These are phyloP conservation scores for Kalaharituber pfeilii DNA, from an alignment of 2,329 filamentous ascomycete genomes.

Conservation along the genomic window DNA sequence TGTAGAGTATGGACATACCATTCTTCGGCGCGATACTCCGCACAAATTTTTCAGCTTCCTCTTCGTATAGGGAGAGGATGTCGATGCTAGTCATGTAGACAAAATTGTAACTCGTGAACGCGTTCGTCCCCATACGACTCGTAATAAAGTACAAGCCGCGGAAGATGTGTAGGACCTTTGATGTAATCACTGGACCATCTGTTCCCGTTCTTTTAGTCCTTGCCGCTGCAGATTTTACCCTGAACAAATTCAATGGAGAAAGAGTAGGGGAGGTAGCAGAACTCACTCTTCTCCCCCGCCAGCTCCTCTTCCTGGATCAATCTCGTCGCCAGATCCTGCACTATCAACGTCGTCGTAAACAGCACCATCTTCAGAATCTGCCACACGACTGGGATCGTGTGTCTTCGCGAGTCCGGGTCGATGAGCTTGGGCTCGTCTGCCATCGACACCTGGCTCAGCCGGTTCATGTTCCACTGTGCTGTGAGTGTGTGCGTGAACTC, in stretches of 20 bases:
- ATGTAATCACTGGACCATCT: slow-evolving; percentile 48
- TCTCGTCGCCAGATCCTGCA: slow-evolving; percentile 36
- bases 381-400: slow-evolving; percentile 56
- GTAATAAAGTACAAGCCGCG: slow-evolving; percentile 71
- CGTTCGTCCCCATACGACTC: slow-evolving; percentile 49
- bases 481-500: slow-evolving; percentile 36
- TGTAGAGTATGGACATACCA: slow-evolving; percentile 5
- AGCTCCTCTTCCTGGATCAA: slow-evolving; percentile 38
- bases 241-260: too few species aligned
- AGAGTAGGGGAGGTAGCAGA: too few species aligned
- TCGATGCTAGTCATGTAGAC: slow-evolving; percentile 70
- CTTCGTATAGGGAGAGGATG: slow-evolving; percentile 53
- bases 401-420: slow-evolving; percentile 45
- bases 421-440: slow-evolving; percentile 47
- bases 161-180: slow-evolving; percentile 54
- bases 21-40: slow-evolving; percentile 15
- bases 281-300: slow-evolving; percentile 35
- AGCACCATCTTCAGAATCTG: slow-evolving; percentile 55
- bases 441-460: slow-evolving; percentile 53
- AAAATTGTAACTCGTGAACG: slow-evolving; percentile 72
- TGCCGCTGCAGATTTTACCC: too few species aligned
- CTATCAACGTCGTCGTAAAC: slow-evolving; percentile 40
- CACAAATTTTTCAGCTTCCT: slow-evolving; percentile 49
- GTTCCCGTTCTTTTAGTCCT: too few species aligned
- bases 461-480: slow-evolving; percentile 56